Percentiles rank a stretch among this genome's conserved stretches.
Evolutionary conservation across 306 rosid species (phyloP).

Genomic region (Castanospermum australe): DNA sequence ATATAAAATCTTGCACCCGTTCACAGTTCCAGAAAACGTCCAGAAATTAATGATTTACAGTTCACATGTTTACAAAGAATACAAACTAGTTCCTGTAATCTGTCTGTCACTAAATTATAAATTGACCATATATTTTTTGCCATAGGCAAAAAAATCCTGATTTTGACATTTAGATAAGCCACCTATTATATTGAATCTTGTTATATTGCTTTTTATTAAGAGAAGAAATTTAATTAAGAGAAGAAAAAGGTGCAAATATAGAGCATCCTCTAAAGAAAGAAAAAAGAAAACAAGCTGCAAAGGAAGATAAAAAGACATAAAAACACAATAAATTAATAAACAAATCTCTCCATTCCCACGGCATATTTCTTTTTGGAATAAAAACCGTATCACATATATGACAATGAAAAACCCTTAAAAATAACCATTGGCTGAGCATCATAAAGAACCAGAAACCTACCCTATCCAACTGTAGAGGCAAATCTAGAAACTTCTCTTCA

Average conservation of each 20-base stretch:
- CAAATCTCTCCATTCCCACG: neutral
- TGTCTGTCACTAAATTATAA: neutral
- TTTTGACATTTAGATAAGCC: neutral
- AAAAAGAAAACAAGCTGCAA: neutral
- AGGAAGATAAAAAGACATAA: neutral
- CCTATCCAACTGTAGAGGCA: neutral
- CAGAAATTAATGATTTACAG: neutral
- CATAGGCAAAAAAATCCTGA: neutral
- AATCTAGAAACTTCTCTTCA: neutral
- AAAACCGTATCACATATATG: neutral
- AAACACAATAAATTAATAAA: neutral
- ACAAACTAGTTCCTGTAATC: neutral
- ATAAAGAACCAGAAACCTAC: neutral
- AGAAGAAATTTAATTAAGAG: neutral
- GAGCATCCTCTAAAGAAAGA: neutral
- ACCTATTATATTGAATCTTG: neutral
- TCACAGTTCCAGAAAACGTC: constrained; percentile 6
- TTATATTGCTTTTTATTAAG: neutral
- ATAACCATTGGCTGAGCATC: neutral
- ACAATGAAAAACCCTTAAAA: neutral
- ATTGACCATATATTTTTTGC: neutral
- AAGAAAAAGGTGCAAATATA: neutral
- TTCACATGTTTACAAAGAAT: neutral
- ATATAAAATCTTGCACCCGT: neutral
- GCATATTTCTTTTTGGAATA: neutral